Evolutionary conservation across 495 filamentous ascomycete species (phyloP).

Genomic region (Annulohypoxylon nitens): DNA sequence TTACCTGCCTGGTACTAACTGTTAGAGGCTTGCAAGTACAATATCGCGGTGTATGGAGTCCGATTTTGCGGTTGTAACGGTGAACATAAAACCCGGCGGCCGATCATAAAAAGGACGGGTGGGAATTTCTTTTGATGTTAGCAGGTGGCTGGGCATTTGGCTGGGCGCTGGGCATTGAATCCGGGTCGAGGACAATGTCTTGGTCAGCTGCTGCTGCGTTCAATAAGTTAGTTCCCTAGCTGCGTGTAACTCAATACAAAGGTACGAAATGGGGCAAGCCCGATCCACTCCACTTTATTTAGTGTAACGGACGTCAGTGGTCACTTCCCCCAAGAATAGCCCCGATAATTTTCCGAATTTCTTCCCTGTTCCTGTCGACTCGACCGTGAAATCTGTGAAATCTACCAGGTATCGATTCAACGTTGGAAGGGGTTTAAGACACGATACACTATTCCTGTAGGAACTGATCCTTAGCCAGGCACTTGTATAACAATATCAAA

Average conservation of each 20-base stretch:
- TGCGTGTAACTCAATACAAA: not conserved
- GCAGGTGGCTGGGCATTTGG: conserved; percentile 24
- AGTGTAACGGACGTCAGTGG: conserved; percentile 5
- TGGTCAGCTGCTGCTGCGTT: conserved; percentile 8
- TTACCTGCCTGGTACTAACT: conserved; percentile 33
- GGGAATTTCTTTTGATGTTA: conserved; percentile 24
- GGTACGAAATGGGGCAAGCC: conserved; percentile 17
- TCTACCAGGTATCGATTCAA: too few relatives aligned
- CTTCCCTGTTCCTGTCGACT: not conserved
- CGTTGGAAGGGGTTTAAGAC: not conserved
- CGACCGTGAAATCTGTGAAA: too few relatives aligned
- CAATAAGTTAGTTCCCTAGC: not conserved
- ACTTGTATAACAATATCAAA: not conserved
- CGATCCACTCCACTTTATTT: conserved; percentile 10
- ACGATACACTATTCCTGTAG: not conserved
- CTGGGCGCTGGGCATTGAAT: conserved; percentile 13
- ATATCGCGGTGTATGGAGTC: conserved; percentile 41
- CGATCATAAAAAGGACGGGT: conserved; percentile 34
- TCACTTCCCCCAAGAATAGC: not conserved
- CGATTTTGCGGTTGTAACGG: conserved; percentile 49
- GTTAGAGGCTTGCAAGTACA: conserved; percentile 40
- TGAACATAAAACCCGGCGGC: conserved; percentile 48
- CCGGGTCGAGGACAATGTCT: not conserved
- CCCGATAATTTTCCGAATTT: conserved; percentile 10
- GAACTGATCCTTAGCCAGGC: not conserved